Evolutionary conservation across 306 rosid species (phyloP).

Genomic region (Vigna mungo): DNA sequence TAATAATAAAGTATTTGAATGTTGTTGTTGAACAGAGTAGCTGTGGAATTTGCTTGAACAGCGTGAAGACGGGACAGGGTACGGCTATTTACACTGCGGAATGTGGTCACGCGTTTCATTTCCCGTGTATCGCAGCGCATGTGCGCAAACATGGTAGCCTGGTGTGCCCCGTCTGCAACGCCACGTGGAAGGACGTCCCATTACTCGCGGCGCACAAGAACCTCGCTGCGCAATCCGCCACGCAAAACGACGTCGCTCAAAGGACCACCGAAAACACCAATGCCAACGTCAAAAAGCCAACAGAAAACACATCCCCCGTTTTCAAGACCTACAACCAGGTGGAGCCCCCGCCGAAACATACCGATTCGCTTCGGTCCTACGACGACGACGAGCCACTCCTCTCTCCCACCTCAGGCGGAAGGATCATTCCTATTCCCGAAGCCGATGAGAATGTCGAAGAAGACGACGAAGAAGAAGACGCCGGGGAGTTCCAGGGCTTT

Average conservation of each 20-base stretch:
- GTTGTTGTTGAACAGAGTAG: constrained; percentile 65
- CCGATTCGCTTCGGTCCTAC: constrained; percentile 55
- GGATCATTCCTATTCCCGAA: constrained; percentile 73
- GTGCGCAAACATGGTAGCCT: constrained; percentile 74
- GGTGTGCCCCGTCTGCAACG: constrained; percentile 87
- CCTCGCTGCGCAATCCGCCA: constrained; percentile 34
- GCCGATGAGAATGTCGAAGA: constrained; percentile 66
- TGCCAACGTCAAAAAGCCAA: constrained; percentile 29
- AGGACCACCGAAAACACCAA: constrained; percentile 30
- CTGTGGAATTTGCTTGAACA: constrained; percentile 90
- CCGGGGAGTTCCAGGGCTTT: constrained; percentile 83
- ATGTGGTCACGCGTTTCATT: constrained; percentile 90
- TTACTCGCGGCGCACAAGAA: constrained; percentile 74
- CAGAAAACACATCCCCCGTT: constrained; percentile 39
- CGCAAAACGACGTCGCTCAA: constrained; percentile 32
- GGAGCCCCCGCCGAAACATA: constrained; percentile 35
- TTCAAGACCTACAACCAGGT: constrained; percentile 38
- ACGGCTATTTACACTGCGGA: constrained; percentile 98
- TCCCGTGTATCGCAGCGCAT: constrained; percentile 82
- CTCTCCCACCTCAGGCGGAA: constrained; percentile 57
- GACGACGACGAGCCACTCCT: constrained; percentile 80
- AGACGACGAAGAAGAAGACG: constrained; percentile 55
- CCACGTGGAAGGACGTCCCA: constrained; percentile 88
- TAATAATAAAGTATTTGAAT: background rate
- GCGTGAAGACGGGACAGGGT: constrained; percentile 95